These are phyloP conservation scores for Phytopythium vexans DNA, from an alignment of 352 stramenopile species.

Conservation along the genomic window DNA sequence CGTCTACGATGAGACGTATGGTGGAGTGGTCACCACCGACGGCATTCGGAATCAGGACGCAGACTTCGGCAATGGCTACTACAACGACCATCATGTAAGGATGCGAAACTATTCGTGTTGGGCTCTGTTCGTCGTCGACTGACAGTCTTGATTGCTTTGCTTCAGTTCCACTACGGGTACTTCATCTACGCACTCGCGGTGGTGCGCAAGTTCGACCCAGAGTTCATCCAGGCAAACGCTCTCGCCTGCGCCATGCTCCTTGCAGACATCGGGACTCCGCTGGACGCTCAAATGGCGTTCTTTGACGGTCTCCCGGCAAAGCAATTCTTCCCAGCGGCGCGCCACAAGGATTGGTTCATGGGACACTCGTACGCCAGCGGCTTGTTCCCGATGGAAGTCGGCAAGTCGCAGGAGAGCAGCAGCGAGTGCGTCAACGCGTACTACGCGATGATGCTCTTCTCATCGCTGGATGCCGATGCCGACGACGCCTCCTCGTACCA, in stretches of 20 bases:
- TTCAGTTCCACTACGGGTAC: constrained; percentile 95
- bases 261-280: constrained; percentile 62
- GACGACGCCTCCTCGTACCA: constrained; percentile 43
- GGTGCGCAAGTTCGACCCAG: constrained; percentile 69
- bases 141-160: constrained; percentile 10
- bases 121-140: background rate
- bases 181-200: constrained; percentile 82
- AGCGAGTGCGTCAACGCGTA: constrained; percentile 96
- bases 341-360: constrained; percentile 96
- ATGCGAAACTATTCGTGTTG: background rate
- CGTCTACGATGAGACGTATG: constrained; percentile 92
- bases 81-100: constrained; percentile 83
- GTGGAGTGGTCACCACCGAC: constrained; percentile 88
- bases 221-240: constrained; percentile 61
- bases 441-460: constrained; percentile 91
- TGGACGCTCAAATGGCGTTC: constrained; percentile 43
- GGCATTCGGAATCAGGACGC: constrained; percentile 54
- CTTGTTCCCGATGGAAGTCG: constrained; percentile 92
- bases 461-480: constrained; percentile 48
- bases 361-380: constrained; percentile 96
- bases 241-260: constrained; percentile 54
- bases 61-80: constrained; percentile 88
- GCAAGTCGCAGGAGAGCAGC: constrained; percentile 95
- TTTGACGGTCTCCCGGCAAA: constrained; percentile 45
- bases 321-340: constrained; percentile 78